These are phyloP conservation scores for Exophiala calicioides DNA, from an alignment of 2,329 filamentous ascomycete genomes.

Conservation along the genomic window DNA sequence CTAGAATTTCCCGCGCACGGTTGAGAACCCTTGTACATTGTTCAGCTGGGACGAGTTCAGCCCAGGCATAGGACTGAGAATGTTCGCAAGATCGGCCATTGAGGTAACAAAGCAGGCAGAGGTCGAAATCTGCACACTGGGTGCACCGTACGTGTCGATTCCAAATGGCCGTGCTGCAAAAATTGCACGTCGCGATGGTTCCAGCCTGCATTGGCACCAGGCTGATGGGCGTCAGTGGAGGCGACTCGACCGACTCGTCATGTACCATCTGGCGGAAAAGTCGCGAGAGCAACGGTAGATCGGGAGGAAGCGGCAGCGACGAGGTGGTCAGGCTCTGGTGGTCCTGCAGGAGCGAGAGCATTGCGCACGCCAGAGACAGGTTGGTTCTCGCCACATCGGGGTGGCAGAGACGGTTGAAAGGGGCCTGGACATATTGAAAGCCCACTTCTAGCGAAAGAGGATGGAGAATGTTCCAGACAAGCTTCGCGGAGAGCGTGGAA, in stretches of 20 bases:
- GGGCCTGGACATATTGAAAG: slow-evolving; percentile 39
- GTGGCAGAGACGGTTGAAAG: slow-evolving; percentile 39
- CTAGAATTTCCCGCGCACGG: slow-evolving; percentile 32
- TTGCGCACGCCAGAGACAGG: slow-evolving; percentile 35
- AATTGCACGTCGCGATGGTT: slow-evolving; percentile 40
- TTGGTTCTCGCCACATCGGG: slow-evolving; percentile 38
- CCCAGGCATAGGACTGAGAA: slow-evolving; percentile 37
- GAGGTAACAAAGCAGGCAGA: slow-evolving; percentile 40
- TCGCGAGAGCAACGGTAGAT: slow-evolving; percentile 33
- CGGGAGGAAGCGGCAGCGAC: slow-evolving; percentile 30
- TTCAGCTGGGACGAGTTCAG: slow-evolving; percentile 36
- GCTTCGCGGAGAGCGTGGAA: slow-evolving; percentile 37
- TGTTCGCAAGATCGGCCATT: slow-evolving; percentile 41
- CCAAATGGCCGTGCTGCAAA: slow-evolving; percentile 42
- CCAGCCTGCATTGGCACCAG: slow-evolving; percentile 36
- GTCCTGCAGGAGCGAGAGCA: slow-evolving; percentile 36
- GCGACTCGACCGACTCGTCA: slow-evolving; percentile 36
- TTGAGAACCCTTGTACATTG: slow-evolving; percentile 33
- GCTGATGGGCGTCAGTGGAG: slow-evolving; percentile 31
- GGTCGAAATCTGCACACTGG: slow-evolving; percentile 40
- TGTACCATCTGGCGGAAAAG: slow-evolving; percentile 37
- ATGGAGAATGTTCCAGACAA: slow-evolving; percentile 43
- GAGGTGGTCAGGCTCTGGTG: slow-evolving; percentile 20
- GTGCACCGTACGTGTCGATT: slow-evolving; percentile 42
- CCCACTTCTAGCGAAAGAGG: slow-evolving; percentile 37